Evolutionary conservation across 305 asterid genomes (phyloP).

Genomic region (Fraxinus greggii): DNA sequence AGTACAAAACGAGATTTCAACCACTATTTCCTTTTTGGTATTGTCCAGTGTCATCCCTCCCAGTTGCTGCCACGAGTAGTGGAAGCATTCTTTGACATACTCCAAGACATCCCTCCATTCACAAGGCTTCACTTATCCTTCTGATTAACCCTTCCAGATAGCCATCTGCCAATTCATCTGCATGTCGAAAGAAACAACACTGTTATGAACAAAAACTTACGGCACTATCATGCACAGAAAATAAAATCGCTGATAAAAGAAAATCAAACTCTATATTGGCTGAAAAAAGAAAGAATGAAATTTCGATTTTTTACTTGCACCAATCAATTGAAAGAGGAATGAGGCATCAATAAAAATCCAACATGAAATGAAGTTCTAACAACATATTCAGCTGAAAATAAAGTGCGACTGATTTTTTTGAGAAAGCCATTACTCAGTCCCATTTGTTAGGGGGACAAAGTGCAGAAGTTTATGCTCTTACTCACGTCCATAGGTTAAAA

Average conservation of each 20-base stretch:
- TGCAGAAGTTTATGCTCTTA: neutral
- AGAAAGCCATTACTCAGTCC: neutral
- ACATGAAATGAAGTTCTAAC: neutral
- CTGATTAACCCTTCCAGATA: neutral
- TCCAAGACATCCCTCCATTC: slow-evolving; percentile 13
- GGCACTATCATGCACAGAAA: neutral
- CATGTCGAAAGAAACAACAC: neutral
- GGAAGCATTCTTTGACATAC: neutral
- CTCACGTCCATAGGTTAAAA: neutral
- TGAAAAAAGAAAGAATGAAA: neutral
- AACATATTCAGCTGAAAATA: neutral
- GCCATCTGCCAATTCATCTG: neutral
- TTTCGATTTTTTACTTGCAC: neutral
- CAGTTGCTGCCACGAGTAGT: neutral
- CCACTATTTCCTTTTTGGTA: neutral
- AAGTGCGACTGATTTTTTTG: neutral
- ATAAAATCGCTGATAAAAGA: neutral
- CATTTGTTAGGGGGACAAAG: neutral
- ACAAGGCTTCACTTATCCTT: neutral
- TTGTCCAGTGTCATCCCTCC: neutral
- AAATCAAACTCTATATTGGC: neutral
- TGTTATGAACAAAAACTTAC: neutral
- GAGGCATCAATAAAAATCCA: neutral
- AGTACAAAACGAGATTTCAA: neutral
- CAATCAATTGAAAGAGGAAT: neutral